Conservation (phyloP, 495 filamentous ascomycete genomes). For the Xylaria flabelliformis region DNA sequence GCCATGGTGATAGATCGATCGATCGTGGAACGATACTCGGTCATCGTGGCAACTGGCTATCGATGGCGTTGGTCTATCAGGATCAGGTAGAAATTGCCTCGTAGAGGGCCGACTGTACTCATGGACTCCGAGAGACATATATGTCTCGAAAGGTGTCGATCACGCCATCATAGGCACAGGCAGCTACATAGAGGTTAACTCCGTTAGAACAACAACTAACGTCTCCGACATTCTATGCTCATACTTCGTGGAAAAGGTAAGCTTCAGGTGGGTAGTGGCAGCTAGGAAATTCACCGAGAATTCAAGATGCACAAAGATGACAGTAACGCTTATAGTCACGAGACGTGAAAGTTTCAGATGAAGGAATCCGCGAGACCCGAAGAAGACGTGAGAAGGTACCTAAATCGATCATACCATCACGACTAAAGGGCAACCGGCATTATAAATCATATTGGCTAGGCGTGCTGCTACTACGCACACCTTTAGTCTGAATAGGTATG, state of each 20-base stretch:
- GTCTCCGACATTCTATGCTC: neutral
- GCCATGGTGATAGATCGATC: neutral
- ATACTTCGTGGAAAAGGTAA: neutral
- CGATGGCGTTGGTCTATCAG: neutral
- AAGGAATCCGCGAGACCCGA: neutral
- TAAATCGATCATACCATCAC: neutral
- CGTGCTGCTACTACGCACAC: neutral
- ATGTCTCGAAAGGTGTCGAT: neutral
- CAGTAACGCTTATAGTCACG: neutral
- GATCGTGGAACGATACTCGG: conserved; percentile 19
- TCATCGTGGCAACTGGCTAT: conserved; percentile 1
- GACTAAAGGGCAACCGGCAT: neutral
- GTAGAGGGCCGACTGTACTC: neutral
- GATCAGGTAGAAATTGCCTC: neutral
- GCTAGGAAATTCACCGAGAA: neutral
- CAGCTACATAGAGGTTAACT: neutral
- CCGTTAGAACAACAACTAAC: neutral
- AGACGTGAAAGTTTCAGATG: neutral
- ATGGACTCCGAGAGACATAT: neutral
- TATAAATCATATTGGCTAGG: conserved; percentile 2
- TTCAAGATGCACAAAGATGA: neutral
- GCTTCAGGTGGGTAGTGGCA: neutral
- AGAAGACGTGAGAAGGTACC: neutral
- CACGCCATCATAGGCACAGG: neutral
- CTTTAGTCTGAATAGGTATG: neutral